Evolutionary conservation across 768 basidiomycete genomes (phyloP).

Genomic region (Lactarius sp.): DNA sequence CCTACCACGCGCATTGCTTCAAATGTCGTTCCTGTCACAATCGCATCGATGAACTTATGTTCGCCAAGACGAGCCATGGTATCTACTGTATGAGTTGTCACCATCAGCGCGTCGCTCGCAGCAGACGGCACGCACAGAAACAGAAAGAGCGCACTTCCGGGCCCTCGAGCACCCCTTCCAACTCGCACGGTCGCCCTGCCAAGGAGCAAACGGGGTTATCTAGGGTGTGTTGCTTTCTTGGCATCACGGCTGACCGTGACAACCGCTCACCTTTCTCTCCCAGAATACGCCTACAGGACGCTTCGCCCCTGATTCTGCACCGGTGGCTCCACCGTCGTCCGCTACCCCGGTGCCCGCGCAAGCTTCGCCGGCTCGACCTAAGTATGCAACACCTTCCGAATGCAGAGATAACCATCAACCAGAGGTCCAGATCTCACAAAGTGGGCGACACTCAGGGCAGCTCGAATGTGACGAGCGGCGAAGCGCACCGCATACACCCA

Average conservation of each 20-base stretch:
- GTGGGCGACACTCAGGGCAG: neutral
- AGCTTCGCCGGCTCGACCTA: neutral
- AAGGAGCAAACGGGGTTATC: slow-evolving; percentile 36
- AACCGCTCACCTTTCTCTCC: neutral
- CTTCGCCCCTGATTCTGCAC: neutral
- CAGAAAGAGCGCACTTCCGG: slow-evolving; percentile 51
- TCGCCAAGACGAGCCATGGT: slow-evolving; percentile 96
- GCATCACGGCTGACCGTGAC: neutral
- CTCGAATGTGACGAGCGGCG: slow-evolving; percentile 7
- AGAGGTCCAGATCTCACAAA: neutral
- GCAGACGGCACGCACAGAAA: slow-evolving; percentile 86
- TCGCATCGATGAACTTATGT: slow-evolving; percentile 95
- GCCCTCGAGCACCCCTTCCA: slow-evolving; percentile 43
- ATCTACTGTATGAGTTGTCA: slow-evolving; percentile 99
- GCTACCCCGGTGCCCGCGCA: neutral
- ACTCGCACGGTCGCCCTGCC: slow-evolving; percentile 30
- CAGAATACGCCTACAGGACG: neutral
- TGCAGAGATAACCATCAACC: neutral
- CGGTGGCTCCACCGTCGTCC: neutral
- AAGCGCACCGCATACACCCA: neutral
- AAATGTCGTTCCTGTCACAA: slow-evolving; percentile 94
- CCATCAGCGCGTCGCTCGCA: slow-evolving; percentile 93
- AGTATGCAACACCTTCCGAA: neutral
- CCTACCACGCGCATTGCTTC: slow-evolving; percentile 98
- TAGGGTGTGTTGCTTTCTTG: slow-evolving; percentile 23